Conservation (phyloP, 1,284 basidiomycete species). For the Cutaneotrichosporon sp. region DNA sequence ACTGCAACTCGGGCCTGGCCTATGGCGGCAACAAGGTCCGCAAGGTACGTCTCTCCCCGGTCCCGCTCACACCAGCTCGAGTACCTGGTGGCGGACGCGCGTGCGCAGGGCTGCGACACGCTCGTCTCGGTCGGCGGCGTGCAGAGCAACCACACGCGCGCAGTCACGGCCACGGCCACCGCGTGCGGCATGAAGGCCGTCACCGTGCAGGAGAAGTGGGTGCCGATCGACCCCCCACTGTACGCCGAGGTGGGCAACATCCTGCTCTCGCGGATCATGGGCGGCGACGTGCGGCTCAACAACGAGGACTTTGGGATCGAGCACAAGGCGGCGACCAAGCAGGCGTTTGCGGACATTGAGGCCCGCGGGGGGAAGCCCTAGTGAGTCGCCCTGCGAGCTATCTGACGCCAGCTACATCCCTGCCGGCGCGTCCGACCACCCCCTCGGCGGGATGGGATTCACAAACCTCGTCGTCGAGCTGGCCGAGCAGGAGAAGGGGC, state of each 20-base stretch:
- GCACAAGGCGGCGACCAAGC: slow-evolving; percentile 36
- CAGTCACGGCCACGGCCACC: slow-evolving; percentile 28
- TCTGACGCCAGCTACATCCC: too few species aligned
- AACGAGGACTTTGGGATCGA: slow-evolving; percentile 39
- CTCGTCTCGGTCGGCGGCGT: slow-evolving; percentile 45
- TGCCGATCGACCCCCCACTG: slow-evolving; percentile 41
- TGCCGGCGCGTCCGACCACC: slow-evolving; percentile 42
- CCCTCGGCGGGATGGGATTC: slow-evolving; percentile 39
- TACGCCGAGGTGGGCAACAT: slow-evolving; percentile 43
- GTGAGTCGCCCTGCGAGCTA: too few species aligned
- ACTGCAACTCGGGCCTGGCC: slow-evolving; percentile 42
- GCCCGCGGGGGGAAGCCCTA: slow-evolving; percentile 38
- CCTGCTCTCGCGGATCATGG: slow-evolving; percentile 41
- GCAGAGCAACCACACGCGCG: slow-evolving; percentile 41
- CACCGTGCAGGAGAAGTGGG: slow-evolving; percentile 43
- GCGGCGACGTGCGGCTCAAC: slow-evolving; percentile 41
- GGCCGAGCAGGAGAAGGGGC: slow-evolving; percentile 34
- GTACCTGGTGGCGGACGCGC: slow-evolving; percentile 41
- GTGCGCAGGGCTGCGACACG: slow-evolving; percentile 33
- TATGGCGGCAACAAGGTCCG: slow-evolving; percentile 47
- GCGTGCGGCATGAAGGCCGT: slow-evolving; percentile 26
- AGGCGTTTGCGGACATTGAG: slow-evolving; percentile 36
- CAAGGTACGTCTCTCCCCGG: slow-evolving; percentile 27
- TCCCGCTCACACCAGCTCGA: slow-evolving; percentile 31
- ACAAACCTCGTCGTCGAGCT: slow-evolving; percentile 37